A percentile compares a stretch with the other conserved stretches of the same genome.
Evolutionary conservation across 2,329 filamentous ascomycete species (phyloP).

Genomic region (Fusarium tanahbumbuense): DNA sequence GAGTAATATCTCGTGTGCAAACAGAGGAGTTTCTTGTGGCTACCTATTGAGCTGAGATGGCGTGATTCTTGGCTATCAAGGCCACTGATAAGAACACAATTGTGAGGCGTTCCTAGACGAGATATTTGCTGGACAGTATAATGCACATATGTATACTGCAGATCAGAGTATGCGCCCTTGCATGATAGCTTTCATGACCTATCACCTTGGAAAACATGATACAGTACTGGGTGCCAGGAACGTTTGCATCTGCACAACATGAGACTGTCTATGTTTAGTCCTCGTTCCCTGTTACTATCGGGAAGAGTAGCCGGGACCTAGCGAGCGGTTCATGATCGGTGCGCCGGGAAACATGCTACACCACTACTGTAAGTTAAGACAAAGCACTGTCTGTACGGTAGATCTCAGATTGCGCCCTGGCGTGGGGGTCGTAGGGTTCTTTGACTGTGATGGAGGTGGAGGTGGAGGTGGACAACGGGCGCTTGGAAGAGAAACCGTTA

Average conservation of each 20-base stretch:
- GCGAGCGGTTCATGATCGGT: slow-evolving; percentile 15
- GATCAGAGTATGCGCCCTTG: background rate
- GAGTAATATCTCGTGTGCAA: slow-evolving; percentile 4
- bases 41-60: background rate
- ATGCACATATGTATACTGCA: background rate
- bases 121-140: background rate
- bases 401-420: slow-evolving; percentile 20
- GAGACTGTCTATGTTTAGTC: slow-evolving; percentile 3
- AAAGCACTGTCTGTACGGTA: slow-evolving; percentile 1
- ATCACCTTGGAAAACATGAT: background rate
- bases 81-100: background rate
- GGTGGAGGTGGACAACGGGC: slow-evolving; percentile 14
- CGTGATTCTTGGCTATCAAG: background rate
- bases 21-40: background rate
- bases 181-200: slow-evolving; percentile 1
- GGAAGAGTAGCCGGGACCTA: slow-evolving; percentile 19
- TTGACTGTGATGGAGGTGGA: background rate
- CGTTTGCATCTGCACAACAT: slow-evolving; percentile 13
- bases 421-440: slow-evolving; percentile 9
- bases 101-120: background rate
- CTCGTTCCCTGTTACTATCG: background rate
- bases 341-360: background rate
- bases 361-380: background rate
- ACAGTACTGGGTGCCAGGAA: slow-evolving; percentile 1
- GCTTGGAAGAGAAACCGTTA: slow-evolving; percentile 10